These are phyloP conservation scores for Gossypium longicalyx DNA, from an alignment of 345 rosid species.

Conservation along the genomic window DNA sequence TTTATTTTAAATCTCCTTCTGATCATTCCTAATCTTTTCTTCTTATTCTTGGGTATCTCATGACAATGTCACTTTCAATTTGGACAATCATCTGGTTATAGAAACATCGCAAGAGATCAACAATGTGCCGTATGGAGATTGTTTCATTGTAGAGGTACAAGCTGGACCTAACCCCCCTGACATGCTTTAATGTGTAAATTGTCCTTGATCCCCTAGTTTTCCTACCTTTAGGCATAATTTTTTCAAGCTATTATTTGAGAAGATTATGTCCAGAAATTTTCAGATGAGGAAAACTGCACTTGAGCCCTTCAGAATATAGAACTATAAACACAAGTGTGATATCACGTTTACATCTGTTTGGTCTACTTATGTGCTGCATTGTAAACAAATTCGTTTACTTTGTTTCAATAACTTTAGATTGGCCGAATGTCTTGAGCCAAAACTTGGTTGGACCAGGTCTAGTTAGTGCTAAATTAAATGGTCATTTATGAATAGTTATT, in stretches of 20 bases:
- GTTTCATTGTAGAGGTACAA: conserved; percentile 85
- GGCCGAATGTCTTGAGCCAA: not conserved
- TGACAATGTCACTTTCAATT: conserved; percentile 24
- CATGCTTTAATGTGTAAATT: not conserved
- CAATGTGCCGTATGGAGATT: conserved; percentile 88
- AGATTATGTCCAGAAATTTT: not conserved
- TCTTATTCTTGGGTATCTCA: not conserved
- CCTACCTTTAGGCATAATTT: not conserved
- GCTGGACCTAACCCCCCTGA: conserved; percentile 5
- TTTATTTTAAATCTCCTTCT: not conserved
- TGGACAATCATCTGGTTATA: conserved; percentile 66
- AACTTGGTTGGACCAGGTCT: not conserved
- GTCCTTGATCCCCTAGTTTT: not conserved
- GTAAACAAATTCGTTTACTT: not conserved
- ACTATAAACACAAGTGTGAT: not conserved
- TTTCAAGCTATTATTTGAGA: not conserved
- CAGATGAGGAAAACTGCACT: not conserved
- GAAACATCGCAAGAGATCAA: conserved; percentile 81
- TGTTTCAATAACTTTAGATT: not conserved
- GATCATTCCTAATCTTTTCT: not conserved
- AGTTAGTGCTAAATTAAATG: not conserved
- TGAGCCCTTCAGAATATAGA: not conserved
- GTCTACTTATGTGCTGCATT: not conserved
- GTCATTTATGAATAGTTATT: not conserved
- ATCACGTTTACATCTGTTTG: not conserved